Evolutionary conservation across 495 filamentous ascomycete species (phyloP), one percentile per base, ranked within the genome.

Genomic region (Lophiotrema nucula): DNA sequence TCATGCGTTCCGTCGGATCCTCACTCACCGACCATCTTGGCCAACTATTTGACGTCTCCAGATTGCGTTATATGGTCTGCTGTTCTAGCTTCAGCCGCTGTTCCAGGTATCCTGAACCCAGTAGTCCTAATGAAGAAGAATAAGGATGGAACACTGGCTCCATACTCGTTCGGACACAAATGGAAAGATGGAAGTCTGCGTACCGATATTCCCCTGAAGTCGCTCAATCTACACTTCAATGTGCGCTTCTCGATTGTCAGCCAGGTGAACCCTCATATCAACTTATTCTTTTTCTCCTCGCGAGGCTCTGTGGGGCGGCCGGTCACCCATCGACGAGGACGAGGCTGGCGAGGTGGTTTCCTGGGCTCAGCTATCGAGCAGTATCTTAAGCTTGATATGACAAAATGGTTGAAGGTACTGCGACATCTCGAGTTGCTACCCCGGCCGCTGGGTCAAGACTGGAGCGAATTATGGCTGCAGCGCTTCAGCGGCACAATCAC

Each of bases 11-110:
- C 93, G 2, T 91, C 91, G 1, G 93, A 98, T 69, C 95, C 93
- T 28, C 89, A 98, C 72, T 89, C 87, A 26, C 92, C 91, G 1
- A 90, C 88, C 12, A 92, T 97, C 51, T 77, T 97, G 13, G 85
- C 87, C 53, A 98, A 98, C 74, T 96, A 97, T 69, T 78, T 97
- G 23, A 98, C 93, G 3, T 85, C 84, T 11, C 95, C 95, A 0
- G 89, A 98, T 75, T 97, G 95, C 66, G 95, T 97, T 44, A 95
- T 98, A 56, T 98, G 95, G 92, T 93, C 88, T 22, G 95, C 95
- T 12, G 92, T 97, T 6, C 76, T 98, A 12, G 93, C 95, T 11
- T 97, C 92, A 4, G 93, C 95, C 10, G 93, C 93, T 13, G 93
- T 98, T 4, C 93, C 93, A 0, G 93, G 95, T 0, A 97, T 98